A percentile compares a stretch with the other conserved stretches of the same genome.
Conservation (phyloP, 331 rosid species). For the Malus hybrid region DNA sequence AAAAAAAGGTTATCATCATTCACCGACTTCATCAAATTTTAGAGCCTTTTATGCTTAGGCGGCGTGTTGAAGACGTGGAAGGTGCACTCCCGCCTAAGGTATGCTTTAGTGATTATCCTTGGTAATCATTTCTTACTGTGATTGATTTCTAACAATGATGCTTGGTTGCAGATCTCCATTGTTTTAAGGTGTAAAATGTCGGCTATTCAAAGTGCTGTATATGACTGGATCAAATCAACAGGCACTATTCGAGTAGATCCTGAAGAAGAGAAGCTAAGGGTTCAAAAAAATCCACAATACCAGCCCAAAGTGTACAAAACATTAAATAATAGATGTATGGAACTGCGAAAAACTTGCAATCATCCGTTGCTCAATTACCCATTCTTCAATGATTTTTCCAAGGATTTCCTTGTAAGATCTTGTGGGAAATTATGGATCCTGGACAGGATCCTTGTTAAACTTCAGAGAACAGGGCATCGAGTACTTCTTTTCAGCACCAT, state of each 20-base stretch:
- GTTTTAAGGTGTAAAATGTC: conserved; percentile 92
- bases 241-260: conserved; percentile 99
- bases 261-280: conserved; percentile 76
- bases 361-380: conserved; percentile 98
- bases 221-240: conserved; percentile 95
- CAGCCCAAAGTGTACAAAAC: conserved; percentile 79
- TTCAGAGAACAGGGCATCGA: conserved; percentile 90
- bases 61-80: conserved; percentile 99
- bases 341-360: conserved; percentile 94
- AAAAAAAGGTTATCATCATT: conserved; percentile 87
- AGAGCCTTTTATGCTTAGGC: conserved; percentile 99
- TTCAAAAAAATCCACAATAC: conserved; percentile 68
- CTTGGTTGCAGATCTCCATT: conserved; percentile 68
- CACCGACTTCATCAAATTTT: conserved; percentile 99
- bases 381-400: conserved; percentile 78
- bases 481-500: conserved; percentile 96
- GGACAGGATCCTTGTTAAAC: conserved; percentile 92
- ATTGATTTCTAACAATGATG: conserved; percentile 19
- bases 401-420: conserved; percentile 80
- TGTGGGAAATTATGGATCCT: conserved; percentile 98
- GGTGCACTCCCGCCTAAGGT: conserved; percentile 99
- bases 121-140: conserved; percentile 8
- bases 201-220: conserved; percentile 83
- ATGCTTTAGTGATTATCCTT: conserved; percentile 18
- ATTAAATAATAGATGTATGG: conserved; percentile 97